Base-by-base conservation (phyloP, 2,329 filamentous ascomycete genomes). In the Escovopsis sp. region DNA sequence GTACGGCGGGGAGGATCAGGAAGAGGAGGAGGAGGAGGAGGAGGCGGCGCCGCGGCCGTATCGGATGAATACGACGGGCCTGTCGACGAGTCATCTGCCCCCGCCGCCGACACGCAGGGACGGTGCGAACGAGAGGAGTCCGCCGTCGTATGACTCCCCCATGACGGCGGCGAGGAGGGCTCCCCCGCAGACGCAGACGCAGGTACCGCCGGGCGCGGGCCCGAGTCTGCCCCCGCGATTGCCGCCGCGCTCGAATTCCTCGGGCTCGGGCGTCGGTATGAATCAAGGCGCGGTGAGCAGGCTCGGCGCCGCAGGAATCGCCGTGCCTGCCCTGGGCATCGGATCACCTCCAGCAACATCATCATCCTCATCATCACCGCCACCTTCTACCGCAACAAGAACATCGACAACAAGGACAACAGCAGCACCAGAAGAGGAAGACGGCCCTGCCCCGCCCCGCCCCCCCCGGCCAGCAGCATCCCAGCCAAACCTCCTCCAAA, bases 271-370 rank as follows among this genome's bases (percentile, higher is more conserved):
- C 27, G 31, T 25, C 16, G 27, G 27, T 5, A 43, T 70, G 25
- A 71, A 72, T 45, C 61, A 66, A 47, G 70, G 65, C 5, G 77
- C 84, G 5, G 53, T 79, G 37, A 66, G 61, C 39, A 69, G 83
- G 29, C 65, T 94, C 8, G 72, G 76, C 10, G 69, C 74, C 27
- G 77, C 82, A 1, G 86, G 86, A 1, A 66, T 94, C 5, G 81
- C 77, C 0, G 83, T 94, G 0, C 79, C 85, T 1, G 79, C 70
- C 0, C 62, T 94, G 4, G 80, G 80, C 5, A 92, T 93, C 41
- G 76, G 74, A 37, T n/a, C n/a, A n/a, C n/a, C n/a, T n/a, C n/a
- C n/a, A n/a, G n/a, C n/a, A n/a, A n/a, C n/a, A n/a, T n/a, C n/a
- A n/a, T n/a, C n/a, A n/a, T n/a, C n/a, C n/a, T n/a, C n/a, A n/a